Conservation (phyloP, 805 yeast species). For the Candida ipomoeae region DNA sequence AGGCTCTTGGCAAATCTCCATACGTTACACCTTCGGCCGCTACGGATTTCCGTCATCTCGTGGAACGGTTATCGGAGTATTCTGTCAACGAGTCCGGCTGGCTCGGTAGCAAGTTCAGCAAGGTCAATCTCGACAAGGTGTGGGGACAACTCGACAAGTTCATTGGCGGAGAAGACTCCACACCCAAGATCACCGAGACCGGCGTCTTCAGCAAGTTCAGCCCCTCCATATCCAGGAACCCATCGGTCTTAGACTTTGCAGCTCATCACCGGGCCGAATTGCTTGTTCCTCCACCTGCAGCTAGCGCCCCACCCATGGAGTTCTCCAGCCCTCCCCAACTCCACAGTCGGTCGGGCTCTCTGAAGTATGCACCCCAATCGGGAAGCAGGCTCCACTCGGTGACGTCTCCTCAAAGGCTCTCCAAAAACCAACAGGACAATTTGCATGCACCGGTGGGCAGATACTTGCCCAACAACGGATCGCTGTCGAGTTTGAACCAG, state of each 20-base stretch:
- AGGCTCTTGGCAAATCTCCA: constrained; percentile 30
- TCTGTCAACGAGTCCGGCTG: constrained; percentile 53
- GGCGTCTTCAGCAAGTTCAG: constrained; percentile 71
- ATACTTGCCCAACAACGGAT: constrained; percentile 7
- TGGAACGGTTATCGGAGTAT: constrained; percentile 45
- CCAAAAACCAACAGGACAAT: neutral
- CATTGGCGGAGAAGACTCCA: constrained; percentile 72
- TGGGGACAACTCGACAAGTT: constrained; percentile 91
- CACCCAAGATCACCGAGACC: constrained; percentile 35
- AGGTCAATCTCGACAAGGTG: constrained; percentile 71
- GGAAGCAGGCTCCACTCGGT: neutral
- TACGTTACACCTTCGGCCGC: constrained; percentile 22
- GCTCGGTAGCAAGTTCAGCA: constrained; percentile 55
- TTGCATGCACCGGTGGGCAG: constrained; percentile 3
- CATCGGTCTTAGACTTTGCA: constrained; percentile 36
- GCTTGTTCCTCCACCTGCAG: constrained; percentile 3
- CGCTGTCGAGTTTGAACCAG: constrained; percentile 11
- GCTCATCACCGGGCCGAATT: constrained; percentile 5
- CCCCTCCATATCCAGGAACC: constrained; percentile 60
- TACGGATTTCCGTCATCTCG: constrained; percentile 34
- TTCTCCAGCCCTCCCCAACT: constrained; percentile 12
- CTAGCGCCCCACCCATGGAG: constrained; percentile 9
- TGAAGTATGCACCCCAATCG: constrained; percentile 9
- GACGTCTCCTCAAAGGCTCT: constrained; percentile 5
- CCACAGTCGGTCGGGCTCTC: constrained; percentile 3